Evolutionary conservation across 805 yeast genomes (phyloP), one percentile per base, ranked within the genome.

Genomic region (Candida lessepsii): DNA sequence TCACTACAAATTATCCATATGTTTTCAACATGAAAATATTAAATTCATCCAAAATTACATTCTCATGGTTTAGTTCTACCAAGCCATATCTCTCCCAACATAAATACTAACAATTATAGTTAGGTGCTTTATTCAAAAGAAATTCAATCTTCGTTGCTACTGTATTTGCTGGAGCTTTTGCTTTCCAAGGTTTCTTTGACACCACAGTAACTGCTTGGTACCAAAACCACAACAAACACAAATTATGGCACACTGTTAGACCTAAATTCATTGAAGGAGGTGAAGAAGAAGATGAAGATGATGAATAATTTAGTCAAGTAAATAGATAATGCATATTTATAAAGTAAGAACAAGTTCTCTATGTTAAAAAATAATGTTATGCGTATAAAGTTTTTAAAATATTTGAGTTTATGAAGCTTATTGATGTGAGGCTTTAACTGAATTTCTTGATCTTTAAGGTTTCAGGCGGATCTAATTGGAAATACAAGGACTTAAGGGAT

Each of bases 141-240:
- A 90, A 91, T 80, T 78, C 97, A 35, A 73, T 84, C 48, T 87
- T 76, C 67, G 96, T 90, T 47, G 86, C 87, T 50, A 73, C 93
- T 47, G 73, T 90, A 46, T 83, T 90, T 53, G 83, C 80, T 37
- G 80, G 86, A 56, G 89, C 97, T 35, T 90, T 90, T 60, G 80
- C 81, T 48, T 88, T 89, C 78, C 91, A 87, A 71, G 82, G 81
- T 37, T 73, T 74, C 57, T 84, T 84, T 52, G 93, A 86, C 60
- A 61, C 66, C 46, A 81, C 75, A 47, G 71, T 84, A 48, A 85
- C 83, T 55, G 58, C 57, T 35, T 85, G 83, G 83, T 85, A 81
- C 71, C 86, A 81, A 57, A 65, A 68, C 64, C 88, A 83, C 75
- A 86, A 86, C 78, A 77, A 73, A 61, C 95, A 93, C 54, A 86